phyloP scores from a whole-genome alignment of 2,329 filamentous ascomycete genomes.

The Arthroderma sp. region DNA sequence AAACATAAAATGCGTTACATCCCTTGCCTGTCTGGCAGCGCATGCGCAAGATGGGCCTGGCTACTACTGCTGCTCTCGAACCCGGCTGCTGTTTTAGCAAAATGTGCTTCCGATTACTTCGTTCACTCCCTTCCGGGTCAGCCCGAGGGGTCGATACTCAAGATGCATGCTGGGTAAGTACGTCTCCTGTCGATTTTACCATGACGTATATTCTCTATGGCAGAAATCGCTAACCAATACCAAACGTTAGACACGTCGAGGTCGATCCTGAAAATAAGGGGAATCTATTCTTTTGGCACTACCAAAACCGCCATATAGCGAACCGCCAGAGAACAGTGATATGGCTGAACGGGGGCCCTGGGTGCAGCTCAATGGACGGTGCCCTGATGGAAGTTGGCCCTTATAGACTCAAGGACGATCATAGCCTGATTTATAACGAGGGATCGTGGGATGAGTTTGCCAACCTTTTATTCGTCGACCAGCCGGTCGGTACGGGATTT shows the following conservation, averaged over 20 bases:
- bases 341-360: conserved; percentile 94
- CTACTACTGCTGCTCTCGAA: neutral
- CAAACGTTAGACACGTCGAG: conserved; percentile 64
- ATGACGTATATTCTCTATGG: neutral
- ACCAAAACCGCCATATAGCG: conserved; percentile 87
- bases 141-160: conserved; percentile 64
- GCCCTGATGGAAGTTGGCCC: conserved; percentile 94
- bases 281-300: conserved; percentile 98
- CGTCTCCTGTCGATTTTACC: neutral
- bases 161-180: conserved; percentile 95
- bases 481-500: conserved; percentile 90
- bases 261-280: conserved; percentile 73
- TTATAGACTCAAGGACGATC: conserved; percentile 67
- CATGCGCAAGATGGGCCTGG: neutral
- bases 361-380: conserved; percentile 94
- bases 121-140: conserved; percentile 74
- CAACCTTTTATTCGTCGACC: conserved; percentile 92
- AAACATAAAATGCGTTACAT: neutral
- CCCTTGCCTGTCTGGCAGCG: neutral
- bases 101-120: conserved; percentile 68
- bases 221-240: neutral
- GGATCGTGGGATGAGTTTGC: conserved; percentile 99
- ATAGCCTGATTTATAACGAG: conserved; percentile 65
- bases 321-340: conserved; percentile 82
- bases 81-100: conserved; percentile 8